phyloP scores from a whole-genome alignment of 2,329 filamentous ascomycete species.

The Beauveria scarabaeidicola region DNA sequence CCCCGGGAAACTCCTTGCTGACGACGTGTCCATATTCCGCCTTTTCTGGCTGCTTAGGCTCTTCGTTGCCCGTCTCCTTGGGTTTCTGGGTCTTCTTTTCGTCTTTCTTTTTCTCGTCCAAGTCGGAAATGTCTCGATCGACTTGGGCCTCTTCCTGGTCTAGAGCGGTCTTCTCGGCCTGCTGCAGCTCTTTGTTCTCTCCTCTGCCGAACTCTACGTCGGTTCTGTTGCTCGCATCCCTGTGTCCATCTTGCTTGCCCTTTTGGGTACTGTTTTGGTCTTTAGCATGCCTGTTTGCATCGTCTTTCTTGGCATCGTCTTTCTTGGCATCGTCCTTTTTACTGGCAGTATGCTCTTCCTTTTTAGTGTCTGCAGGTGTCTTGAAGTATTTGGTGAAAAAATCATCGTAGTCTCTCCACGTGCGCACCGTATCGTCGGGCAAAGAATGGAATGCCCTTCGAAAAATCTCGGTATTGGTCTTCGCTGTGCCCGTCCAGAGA shows the following conservation, averaged over 20 bases:
- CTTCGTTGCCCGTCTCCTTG: conserved; percentile 38
- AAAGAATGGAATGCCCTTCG: conserved; percentile 73
- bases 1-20: conserved; percentile 64
- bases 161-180: conserved; percentile 30
- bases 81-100: conserved; percentile 31
- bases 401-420: conserved; percentile 64
- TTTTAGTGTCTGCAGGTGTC: conserved; percentile 38
- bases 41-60: conserved; percentile 36
- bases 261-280: not conserved
- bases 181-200: not conserved
- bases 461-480: conserved; percentile 73
- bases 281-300: not conserved
- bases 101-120: not conserved
- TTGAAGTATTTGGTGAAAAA: conserved; percentile 64
- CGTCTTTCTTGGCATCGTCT: not conserved
- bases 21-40: conserved; percentile 86
- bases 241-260: not conserved
- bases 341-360: conserved; percentile 22
- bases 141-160: conserved; percentile 32
- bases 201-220: not conserved
- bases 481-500: conserved; percentile 66
- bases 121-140: conserved; percentile 43
- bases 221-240: not conserved
- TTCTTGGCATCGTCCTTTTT: not conserved
- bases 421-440: conserved; percentile 58